These are phyloP conservation scores for Meira miltonrushii DNA, from an alignment of 1,284 basidiomycete species.

Conservation along the genomic window DNA sequence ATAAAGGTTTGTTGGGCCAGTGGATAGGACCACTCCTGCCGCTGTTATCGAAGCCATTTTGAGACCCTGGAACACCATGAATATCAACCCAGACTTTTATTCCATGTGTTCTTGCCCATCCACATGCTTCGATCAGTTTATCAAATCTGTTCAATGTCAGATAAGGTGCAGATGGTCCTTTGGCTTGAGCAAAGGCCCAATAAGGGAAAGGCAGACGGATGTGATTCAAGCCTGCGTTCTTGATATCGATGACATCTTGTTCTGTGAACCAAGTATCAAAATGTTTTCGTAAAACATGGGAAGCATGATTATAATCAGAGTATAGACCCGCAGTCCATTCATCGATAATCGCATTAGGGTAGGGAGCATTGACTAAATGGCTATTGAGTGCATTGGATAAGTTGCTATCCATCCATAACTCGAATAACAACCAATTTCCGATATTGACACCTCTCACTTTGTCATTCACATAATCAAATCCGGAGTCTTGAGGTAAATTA, in stretches of 20 bases:
- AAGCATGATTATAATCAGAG: conserved; percentile 16
- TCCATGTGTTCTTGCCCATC: conserved; percentile 70
- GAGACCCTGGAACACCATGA: conserved; percentile 55
- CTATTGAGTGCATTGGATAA: conserved; percentile 13
- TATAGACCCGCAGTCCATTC: conserved; percentile 17
- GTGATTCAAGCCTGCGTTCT: conserved; percentile 20
- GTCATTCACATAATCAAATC: conserved; percentile 9
- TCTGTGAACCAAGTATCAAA: conserved; percentile 80
- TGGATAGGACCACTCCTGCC: conserved; percentile 65
- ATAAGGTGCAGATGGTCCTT: conserved; percentile 60
- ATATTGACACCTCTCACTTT: conserved; percentile 19
- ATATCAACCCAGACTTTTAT: conserved; percentile 77
- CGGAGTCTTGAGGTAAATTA: conserved; percentile 25
- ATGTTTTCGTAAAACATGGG: conserved; percentile 55
- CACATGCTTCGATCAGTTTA: conserved; percentile 61
- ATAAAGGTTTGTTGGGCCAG: conserved; percentile 67
- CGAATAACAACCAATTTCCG: conserved; percentile 18
- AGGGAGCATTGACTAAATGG: conserved; percentile 33
- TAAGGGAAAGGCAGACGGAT: conserved; percentile 81
- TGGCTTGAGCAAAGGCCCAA: conserved; percentile 82
- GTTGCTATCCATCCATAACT: conserved; percentile 18
- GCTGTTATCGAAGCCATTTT: conserved; percentile 57
- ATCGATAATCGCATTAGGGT: conserved; percentile 26
- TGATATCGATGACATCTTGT: conserved; percentile 29
- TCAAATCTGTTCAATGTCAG: conserved; percentile 71